Evolutionary conservation across 2,329 filamentous ascomycete genomes (phyloP), one percentile per base, ranked within the genome.

Genomic region (Colletotrichum melonis): DNA sequence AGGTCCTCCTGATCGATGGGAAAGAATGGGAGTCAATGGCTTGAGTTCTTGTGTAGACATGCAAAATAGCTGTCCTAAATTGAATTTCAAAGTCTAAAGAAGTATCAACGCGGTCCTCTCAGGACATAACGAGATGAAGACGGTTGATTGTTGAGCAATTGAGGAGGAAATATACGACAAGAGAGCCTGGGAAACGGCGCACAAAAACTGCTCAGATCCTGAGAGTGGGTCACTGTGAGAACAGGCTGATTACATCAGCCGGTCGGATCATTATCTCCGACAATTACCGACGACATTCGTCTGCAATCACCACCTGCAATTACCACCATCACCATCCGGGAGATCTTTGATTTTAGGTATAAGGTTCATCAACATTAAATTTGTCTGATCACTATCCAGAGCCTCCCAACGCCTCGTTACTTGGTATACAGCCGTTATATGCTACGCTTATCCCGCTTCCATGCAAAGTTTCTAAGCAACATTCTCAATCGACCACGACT

Each of bases 401-500:
- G 5, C 19, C 46, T 5, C 3, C 26, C 2, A 62, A 60, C 46
- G 22, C 32, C 60, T n/a, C 9, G 46, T 56, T 38, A 35, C 32
- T 38, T 30, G 26, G 11, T 56, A 19, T 16, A 35, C 19, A 65
- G 11, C n/a, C 35, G n/a, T 54, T 16, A 30, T 24, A 70, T 60
- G 46, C 54, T 63, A 65, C 67, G 60, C 60, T 63, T 63, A 32
- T 49, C 46, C 28, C 32, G 67, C 54, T 70, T 49, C 28, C 22
- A 62, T 58, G 65, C 46, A 70, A 49, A 22, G 42, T 14, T 24
- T 26, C 12, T 38, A 71, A 32, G 62, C 71, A 70, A 64, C 54
- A 42, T 57, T 69, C 22, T 32, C 59, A 46, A 71, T 65, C 55
- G 71, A 66, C 74, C 74, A 75, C 24, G 68, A 72, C 38, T 75